phyloP scores from a whole-genome alignment of 2,329 filamentous ascomycete genomes.

The Trichoderma sp. region DNA sequence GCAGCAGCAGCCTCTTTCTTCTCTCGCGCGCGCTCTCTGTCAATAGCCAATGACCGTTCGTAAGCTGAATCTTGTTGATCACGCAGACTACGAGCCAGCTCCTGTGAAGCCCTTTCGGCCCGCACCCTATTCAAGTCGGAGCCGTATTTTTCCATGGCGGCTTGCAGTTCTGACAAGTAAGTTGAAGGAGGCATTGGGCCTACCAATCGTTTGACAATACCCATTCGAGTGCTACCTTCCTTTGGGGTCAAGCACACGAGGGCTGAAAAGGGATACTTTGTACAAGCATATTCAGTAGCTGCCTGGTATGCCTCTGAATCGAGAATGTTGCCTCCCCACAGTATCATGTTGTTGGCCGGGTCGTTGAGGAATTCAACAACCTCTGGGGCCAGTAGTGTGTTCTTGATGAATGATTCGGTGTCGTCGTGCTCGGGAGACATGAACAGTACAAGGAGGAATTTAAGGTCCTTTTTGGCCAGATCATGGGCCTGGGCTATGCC shows the following conservation, averaged over 20 bases:
- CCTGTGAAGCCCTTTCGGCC: slow-evolving; percentile 75
- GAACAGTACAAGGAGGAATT: slow-evolving; percentile 86
- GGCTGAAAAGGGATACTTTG: slow-evolving; percentile 88
- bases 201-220: slow-evolving; percentile 75
- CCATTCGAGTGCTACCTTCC: slow-evolving; percentile 84
- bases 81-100: slow-evolving; percentile 78
- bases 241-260: slow-evolving; percentile 85
- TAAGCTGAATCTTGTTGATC: slow-evolving; percentile 91
- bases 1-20: slow-evolving; percentile 73
- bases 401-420: slow-evolving; percentile 75
- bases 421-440: slow-evolving; percentile 95
- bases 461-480: slow-evolving; percentile 83
- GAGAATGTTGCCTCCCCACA: slow-evolving; percentile 92
- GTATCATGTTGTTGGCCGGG: slow-evolving; percentile 73
- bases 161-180: slow-evolving; percentile 75
- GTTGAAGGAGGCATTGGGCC: slow-evolving; percentile 70
- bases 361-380: slow-evolving; percentile 74
- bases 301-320: slow-evolving; percentile 96
- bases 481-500: slow-evolving; percentile 93
- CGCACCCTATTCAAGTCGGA: slow-evolving; percentile 73
- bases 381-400: slow-evolving; percentile 77
- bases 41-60: slow-evolving; percentile 83
- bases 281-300: slow-evolving; percentile 80
- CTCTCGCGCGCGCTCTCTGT: slow-evolving; percentile 79
- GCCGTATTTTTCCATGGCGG: slow-evolving; percentile 73